A percentile compares a stretch with the other conserved stretches of the same genome.
phyloP scores from a whole-genome alignment of 495 filamentous ascomycete genomes.

The Gamarada debralockiae region DNA sequence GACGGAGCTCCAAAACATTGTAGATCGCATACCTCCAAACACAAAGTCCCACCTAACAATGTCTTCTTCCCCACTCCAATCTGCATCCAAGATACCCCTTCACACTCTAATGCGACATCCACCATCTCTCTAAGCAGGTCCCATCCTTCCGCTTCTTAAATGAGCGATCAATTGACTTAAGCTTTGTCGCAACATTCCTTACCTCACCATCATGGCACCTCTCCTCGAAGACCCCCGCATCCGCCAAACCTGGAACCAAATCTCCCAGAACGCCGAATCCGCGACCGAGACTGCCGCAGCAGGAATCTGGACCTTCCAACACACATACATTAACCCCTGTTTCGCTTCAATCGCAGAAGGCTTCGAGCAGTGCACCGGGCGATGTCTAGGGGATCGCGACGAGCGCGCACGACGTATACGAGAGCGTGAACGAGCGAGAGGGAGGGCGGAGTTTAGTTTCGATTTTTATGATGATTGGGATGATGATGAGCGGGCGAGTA shows the following conservation, averaged over 20 bases:
- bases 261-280: slow-evolving; percentile 87
- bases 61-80: background rate
- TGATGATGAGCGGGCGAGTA: slow-evolving; percentile 58
- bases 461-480: slow-evolving; percentile 99
- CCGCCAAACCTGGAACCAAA: slow-evolving; percentile 87
- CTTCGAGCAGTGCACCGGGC: slow-evolving; percentile 63
- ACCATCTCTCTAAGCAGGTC: background rate
- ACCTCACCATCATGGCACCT: slow-evolving; percentile 38
- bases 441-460: slow-evolving; percentile 76
- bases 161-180: background rate
- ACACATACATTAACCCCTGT: slow-evolving; percentile 82
- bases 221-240: slow-evolving; percentile 84
- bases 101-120: background rate
- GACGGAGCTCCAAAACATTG: background rate
- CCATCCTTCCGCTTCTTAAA: background rate
- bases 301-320: slow-evolving; percentile 81
- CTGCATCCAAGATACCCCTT: background rate
- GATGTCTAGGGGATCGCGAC: slow-evolving; percentile 70
- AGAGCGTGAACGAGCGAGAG: slow-evolving; percentile 51
- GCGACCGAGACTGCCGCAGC: slow-evolving; percentile 90
- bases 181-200: background rate
- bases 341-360: slow-evolving; percentile 61
- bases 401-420: slow-evolving; percentile 66
- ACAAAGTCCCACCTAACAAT: background rate
- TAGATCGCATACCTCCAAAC: background rate